A percentile compares a stretch with the other conserved stretches of the same genome.
Evolutionary conservation across 768 basidiomycete species (phyloP).

Genomic region (Suillus luteus): DNA sequence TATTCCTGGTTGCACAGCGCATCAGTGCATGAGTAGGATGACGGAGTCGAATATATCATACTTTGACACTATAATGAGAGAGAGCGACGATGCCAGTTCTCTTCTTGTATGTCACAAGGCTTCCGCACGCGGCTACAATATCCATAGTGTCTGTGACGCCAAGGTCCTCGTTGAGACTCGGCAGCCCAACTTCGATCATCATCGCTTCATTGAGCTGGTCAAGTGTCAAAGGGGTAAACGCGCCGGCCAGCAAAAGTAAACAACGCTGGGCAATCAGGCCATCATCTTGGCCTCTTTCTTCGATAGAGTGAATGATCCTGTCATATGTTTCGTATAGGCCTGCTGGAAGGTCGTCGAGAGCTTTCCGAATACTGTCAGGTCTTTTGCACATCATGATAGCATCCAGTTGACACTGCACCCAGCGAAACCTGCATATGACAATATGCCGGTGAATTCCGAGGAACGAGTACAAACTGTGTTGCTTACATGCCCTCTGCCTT

Average conservation of each 20-base stretch:
- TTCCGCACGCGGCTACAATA: not conserved
- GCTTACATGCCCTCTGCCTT: conserved; percentile 14
- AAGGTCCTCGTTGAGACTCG: not conserved
- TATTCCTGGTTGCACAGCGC: not conserved
- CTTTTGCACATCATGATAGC: not conserved
- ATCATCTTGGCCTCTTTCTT: not conserved
- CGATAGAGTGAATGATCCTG: conserved; percentile 20
- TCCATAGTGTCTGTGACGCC: not conserved
- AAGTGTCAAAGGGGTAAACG: not conserved
- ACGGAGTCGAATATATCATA: not conserved
- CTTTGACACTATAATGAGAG: conserved; percentile 16
- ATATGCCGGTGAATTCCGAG: not conserved
- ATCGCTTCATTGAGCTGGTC: conserved; percentile 6
- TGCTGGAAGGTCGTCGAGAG: conserved; percentile 15
- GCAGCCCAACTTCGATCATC: not conserved
- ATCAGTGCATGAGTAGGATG: not conserved
- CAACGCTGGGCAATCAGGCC: not conserved
- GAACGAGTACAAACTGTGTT: not conserved
- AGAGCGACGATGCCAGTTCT: not conserved
- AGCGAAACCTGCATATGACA: conserved; percentile 6
- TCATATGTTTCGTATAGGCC: conserved; percentile 26
- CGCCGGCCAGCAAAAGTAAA: conserved; percentile 3
- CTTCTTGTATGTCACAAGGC: conserved; percentile 8
- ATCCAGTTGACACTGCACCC: conserved; percentile 15
- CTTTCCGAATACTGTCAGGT: conserved; percentile 2